Evolutionary conservation across 192 early-diverging fungal genomes (phyloP), one percentile per base, ranked within the genome.

Genomic region (Coemansia sp.): DNA sequence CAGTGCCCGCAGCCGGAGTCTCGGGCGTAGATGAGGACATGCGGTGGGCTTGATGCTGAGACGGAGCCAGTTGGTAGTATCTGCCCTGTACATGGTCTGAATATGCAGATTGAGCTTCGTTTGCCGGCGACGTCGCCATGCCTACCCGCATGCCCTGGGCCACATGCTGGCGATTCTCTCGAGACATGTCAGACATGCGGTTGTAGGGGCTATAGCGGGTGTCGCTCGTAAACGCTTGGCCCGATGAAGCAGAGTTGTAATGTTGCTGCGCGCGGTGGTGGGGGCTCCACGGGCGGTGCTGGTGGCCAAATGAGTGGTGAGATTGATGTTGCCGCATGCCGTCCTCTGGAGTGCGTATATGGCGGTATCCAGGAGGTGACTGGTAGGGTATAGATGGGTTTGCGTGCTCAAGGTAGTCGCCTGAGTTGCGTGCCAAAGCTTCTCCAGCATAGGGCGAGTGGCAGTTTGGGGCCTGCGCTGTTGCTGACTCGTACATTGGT

Each of bases 241-340:
- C 58, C 1, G 67, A 37, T 15, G 73, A 72, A 11, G 71, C 64
- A 6, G 77, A 65, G 51, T 57, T 70, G 35, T 62, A 72, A 49
- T 67, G 70, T 59, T 61, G 66, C 59, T 78, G 75, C 2, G 64
- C 23, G 45, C 77, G 72, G 25, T 60, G 77, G 49, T 79, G 77
- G n/a, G 77, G 77, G 52, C 76, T 79, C 76, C 76, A 79, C 10
- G 77, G 72, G 32, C 70, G 70, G 37, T 70, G 72, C 64, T 63
- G 72, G 52, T 55, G 62, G 38, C 62, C 62, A 53, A 54, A 63
- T 14, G 43, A 5, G 14, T 39, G 60, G n/a, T 58, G 60, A 1
- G 43, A 47, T 45, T 48, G 50, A 23, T 53, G 62, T 37, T 54
- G 62, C 22, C 62, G 62, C 58, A n/a, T 29, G 50, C 65, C 55